Evolutionary conservation across 2,329 filamentous ascomycete species (phyloP).

Genomic region (Aspergillus hortae): DNA sequence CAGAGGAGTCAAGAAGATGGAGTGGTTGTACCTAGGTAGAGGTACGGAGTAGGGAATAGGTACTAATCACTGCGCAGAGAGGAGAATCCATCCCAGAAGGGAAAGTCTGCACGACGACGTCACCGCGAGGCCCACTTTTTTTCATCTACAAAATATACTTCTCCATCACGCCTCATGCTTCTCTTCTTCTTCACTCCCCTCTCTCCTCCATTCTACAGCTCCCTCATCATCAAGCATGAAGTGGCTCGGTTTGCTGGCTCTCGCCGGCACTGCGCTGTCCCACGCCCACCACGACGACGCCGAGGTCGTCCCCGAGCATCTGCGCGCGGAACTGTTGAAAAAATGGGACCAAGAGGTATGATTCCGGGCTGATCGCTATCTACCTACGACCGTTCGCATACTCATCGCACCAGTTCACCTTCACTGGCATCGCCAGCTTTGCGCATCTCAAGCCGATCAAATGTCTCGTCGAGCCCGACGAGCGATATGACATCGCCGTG

Average conservation of each 20-base stretch:
- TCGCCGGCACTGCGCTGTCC: slow-evolving; percentile 28
- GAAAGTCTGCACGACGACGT: slow-evolving; percentile 35
- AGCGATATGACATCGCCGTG: slow-evolving; percentile 67
- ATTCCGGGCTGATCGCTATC: not conserved
- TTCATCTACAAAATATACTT: slow-evolving; percentile 2
- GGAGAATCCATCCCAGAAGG: slow-evolving; percentile 27
- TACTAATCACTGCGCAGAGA: not conserved
- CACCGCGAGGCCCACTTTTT: slow-evolving; percentile 12
- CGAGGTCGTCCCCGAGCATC: slow-evolving; percentile 36
- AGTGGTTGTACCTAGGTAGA: slow-evolving; percentile 1
- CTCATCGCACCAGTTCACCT: slow-evolving; percentile 52
- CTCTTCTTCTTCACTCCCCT: not conserved
- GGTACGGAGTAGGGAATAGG: too few relatives aligned
- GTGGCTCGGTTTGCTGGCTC: slow-evolving; percentile 29
- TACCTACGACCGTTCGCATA: not conserved
- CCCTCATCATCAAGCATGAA: slow-evolving; percentile 24
- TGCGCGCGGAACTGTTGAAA: slow-evolving; percentile 41
- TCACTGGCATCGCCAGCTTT: slow-evolving; percentile 71
- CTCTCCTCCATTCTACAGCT: not conserved
- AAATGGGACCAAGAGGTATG: slow-evolving; percentile 49
- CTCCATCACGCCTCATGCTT: slow-evolving; percentile 8
- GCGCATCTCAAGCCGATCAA: slow-evolving; percentile 67
- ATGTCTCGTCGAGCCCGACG: slow-evolving; percentile 63
- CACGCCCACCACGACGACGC: slow-evolving; percentile 41
- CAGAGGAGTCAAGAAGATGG: slow-evolving; percentile 6